Conservation (phyloP, 2,329 filamentous ascomycete species). For the Nannizziopsis arthrosporioides region DNA sequence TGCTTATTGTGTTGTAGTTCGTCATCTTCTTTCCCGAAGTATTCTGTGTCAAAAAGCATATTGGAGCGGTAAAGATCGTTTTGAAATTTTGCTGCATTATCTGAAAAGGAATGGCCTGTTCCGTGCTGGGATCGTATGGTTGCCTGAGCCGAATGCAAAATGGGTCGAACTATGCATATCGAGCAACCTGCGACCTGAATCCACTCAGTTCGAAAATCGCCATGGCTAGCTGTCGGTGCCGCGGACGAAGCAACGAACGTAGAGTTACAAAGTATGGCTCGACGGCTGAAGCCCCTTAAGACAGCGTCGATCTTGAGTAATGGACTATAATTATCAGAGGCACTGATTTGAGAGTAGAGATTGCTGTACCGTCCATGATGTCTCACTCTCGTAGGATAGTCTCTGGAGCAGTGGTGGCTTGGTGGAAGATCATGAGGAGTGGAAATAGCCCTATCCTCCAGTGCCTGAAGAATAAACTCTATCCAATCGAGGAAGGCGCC, state of each 20-base stretch:
- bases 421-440: constrained; percentile 10
- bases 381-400: constrained; percentile 10
- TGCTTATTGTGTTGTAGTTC: constrained; percentile 4
- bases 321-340: constrained; percentile 2
- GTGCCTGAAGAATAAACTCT: constrained; percentile 4
- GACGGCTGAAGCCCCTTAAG: constrained; percentile 9
- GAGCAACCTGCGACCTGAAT: neutral
- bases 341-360: constrained; percentile 7
- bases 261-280: constrained; percentile 1
- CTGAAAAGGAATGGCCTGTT: too few relatives aligned
- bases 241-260: constrained; percentile 12
- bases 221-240: neutral
- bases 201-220: constrained; percentile 8
- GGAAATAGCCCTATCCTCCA: constrained; percentile 7
- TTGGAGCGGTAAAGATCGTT: neutral
- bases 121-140: neutral
- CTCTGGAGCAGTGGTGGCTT: constrained; percentile 6
- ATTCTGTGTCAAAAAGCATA: constrained; percentile 12
- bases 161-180: constrained; percentile 9
- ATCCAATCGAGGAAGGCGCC: constrained; percentile 4
- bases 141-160: neutral
- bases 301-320: constrained; percentile 9
- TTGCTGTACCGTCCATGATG: neutral
- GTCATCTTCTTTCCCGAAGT: neutral
- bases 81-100: neutral